A percentile compares a stretch with the other conserved stretches of the same genome.
Evolutionary conservation across 83 land plant species (phyloP).

Genomic region (Thuja plicata): DNA sequence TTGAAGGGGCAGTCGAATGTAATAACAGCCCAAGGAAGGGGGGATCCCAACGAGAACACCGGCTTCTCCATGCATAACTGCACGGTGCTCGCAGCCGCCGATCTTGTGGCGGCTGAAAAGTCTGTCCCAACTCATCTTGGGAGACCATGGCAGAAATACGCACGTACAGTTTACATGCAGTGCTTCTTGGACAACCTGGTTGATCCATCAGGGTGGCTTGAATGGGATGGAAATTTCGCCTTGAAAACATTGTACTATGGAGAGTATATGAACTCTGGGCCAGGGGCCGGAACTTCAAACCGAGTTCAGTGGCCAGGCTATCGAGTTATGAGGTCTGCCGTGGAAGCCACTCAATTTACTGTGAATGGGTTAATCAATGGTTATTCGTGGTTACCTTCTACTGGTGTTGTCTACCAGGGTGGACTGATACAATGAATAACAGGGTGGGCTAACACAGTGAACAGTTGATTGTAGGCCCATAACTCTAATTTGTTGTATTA

Average conservation of each 20-base stretch:
- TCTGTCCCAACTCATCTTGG: conserved; percentile 11
- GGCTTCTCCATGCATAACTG: conserved; percentile 30
- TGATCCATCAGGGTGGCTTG: conserved; percentile 2
- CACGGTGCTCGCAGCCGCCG: neutral
- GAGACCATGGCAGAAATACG: neutral
- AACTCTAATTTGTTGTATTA: neutral
- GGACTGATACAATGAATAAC: neutral
- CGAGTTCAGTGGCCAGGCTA: conserved; percentile 52
- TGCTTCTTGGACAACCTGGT: neutral
- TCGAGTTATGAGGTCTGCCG: conserved; percentile 12
- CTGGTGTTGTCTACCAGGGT: conserved; percentile 22
- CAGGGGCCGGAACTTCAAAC: conserved; percentile 27
- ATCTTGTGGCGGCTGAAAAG: neutral
- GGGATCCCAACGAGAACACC: conserved; percentile 20
- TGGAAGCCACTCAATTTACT: conserved; percentile 16
- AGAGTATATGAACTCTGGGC: conserved; percentile 28
- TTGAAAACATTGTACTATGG: neutral
- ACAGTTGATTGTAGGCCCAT: neutral
- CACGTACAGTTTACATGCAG: conserved; percentile 3
- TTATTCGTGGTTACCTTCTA: conserved; percentile 23
- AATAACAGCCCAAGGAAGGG: conserved; percentile 36
- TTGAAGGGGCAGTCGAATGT: conserved; percentile 15
- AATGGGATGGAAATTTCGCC: neutral
- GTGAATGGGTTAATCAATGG: conserved; percentile 25
- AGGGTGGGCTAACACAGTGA: conserved; percentile 11